Conservation (phyloP, 345 rosid genomes). For the Syzygium aqueum region DNA sequence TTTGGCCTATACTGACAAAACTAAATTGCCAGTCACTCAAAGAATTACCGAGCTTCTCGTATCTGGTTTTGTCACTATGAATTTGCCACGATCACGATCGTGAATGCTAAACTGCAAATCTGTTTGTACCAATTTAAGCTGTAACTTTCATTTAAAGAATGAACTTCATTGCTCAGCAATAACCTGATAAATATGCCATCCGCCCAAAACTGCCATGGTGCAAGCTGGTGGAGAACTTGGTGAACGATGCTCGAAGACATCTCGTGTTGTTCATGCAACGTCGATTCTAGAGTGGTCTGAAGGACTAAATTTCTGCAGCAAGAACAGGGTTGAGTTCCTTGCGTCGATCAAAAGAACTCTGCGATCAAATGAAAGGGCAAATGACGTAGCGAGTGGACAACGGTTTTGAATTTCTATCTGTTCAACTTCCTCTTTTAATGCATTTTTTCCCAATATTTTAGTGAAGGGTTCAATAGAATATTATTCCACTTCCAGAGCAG, state of each 20-base stretch:
- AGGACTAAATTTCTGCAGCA: background rate
- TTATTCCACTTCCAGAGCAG: background rate
- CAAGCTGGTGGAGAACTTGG: background rate
- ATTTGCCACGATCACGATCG: background rate
- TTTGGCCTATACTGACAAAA: background rate
- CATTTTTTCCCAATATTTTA: background rate
- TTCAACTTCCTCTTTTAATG: background rate
- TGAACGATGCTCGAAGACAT: background rate
- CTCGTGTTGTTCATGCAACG: background rate
- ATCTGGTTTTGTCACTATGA: background rate
- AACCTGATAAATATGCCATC: background rate
- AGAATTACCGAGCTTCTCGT: background rate
- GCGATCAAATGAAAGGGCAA: background rate
- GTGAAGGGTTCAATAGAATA: background rate
- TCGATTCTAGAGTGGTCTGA: background rate
- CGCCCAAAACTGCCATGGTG: background rate
- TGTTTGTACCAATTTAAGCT: background rate
- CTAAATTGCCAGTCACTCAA: background rate
- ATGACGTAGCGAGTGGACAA: background rate
- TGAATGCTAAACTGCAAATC: background rate
- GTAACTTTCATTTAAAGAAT: background rate
- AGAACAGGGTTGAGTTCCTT: background rate
- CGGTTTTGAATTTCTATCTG: too few relatives aligned
- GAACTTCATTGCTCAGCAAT: background rate
- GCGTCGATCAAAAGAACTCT: background rate